Base-by-base conservation (phyloP, 495 filamentous ascomycete species). In the Hypoxylon intermedium region DNA sequence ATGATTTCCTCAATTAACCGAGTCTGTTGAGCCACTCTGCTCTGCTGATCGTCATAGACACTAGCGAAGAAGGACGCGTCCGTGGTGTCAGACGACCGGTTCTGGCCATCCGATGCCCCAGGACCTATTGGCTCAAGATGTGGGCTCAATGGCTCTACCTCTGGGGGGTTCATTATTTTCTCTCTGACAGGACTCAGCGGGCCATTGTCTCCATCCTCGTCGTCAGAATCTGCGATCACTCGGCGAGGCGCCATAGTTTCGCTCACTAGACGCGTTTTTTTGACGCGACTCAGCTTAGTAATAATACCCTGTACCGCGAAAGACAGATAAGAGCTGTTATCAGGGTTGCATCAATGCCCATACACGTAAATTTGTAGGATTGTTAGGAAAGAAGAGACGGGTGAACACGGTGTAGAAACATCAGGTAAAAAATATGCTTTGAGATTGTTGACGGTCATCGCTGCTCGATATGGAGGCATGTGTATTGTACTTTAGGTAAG, bases 151-250 rank as follows among this genome's bases (percentile, higher is more conserved):
- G 57, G 66, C 42, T 71, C 68, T 36, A 65, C 48, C 12, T 64
- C 65, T 26, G 66, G 68, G 18, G 38, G 53, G 16, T 36, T 18
- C 24, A 42, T 46, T n/a, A 18, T 47, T 12, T 66, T 54, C 23
- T 48, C 55, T 41, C 28, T 46, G 0, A 13, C 20, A 41, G 60
- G 58, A 26, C 53, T 60, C 23, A 56, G 34, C 24, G 48, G 41
- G 20, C 20, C 38, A 34, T 71, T 66, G 7, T 51, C 68, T n/a
- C 41, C 62, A 38, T 71, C 66, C 40, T 71, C 68, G 26, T 69
- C 66, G 30, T 71, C 68, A 6, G 68, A 71, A 42, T 71, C 68
- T 30, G 66, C 68, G 40, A 71, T 60, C 40, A 69, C 59, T 18
- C 47, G 61, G 5, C 60, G 68, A 36, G 36, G 53, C 48, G 43